Base-by-base conservation (phyloP, 768 basidiomycete genomes). In the Lenzites betulinus region DNA sequence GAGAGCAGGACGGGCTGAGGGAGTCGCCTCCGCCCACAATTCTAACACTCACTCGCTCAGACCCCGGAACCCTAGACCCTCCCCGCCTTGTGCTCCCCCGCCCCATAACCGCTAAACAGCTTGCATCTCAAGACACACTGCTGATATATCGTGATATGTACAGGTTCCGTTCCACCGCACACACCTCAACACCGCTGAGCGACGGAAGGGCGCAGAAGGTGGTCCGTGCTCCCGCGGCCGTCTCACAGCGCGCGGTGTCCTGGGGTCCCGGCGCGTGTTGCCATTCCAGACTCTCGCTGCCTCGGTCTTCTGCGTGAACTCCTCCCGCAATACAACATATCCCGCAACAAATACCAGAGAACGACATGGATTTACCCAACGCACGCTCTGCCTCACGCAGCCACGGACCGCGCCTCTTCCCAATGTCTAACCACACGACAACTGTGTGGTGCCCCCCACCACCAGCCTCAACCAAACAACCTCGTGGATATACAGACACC, bases 141-240 rank as follows among this genome's bases (percentile, higher is more conserved):
- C 42, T 20, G 16, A 22, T 20, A 43, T n/a, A 18, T 43, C 42
- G 12, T 9, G 23, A 13, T 44, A 3, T 44, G 18, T 3, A 44
- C 5, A 16, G 28, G 13, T 3, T 6, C n/a, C n/a, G n/a, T 12
- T 8, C 6, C n/a, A 30, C 16, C 26, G 35, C 26, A 15, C 43
- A 8, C 16, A 7, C 28, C 54, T 47, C 59, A 47, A 54, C 43
- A 0, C 59, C 25, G 46, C 46, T 41, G 23, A 46, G 47, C 47
- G 11, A 41, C 28, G 11, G 39, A 20, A 50, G 50, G 13, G 52
- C 30, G 51, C 23, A 49, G 46, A 54, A 36, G 64, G 51, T 65
- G 64, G 64, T 62, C 64, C 64, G 64, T 65, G 64, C 64, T 53
- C 57, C n/a, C 36, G n/a, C n/a, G n/a, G n/a, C n/a, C n/a, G n/a